phyloP scores from a whole-genome alignment of 225 moss, liverwort and hornwort species.

The Pseudisothecium myosuroides region DNA sequence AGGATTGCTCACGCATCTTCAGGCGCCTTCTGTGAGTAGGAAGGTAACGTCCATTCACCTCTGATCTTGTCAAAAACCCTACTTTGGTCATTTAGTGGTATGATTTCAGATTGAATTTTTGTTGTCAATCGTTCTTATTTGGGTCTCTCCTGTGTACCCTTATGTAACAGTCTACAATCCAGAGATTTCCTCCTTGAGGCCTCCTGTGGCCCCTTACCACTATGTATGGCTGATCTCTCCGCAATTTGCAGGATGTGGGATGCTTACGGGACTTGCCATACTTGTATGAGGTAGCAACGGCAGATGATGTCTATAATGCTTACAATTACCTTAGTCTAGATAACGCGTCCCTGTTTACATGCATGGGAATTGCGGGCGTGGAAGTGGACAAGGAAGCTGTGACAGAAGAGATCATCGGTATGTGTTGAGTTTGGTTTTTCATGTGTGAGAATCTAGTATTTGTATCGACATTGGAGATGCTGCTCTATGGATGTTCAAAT shows the following conservation, averaged over 20 bases:
- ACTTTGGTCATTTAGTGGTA: neutral
- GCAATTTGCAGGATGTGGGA: conserved; percentile 66
- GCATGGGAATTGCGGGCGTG: conserved; percentile 84
- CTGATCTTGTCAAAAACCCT: neutral
- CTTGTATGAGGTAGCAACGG: conserved; percentile 83
- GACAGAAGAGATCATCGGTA: conserved; percentile 53
- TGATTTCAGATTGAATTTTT: neutral
- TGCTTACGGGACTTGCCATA: conserved; percentile 91
- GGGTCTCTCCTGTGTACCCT: neutral
- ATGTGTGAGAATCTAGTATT: neutral
- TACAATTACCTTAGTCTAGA: conserved; percentile 91
- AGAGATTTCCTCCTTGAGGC: neutral
- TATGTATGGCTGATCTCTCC: neutral
- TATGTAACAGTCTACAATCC: neutral
- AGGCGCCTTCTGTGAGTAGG: conserved; percentile 79
- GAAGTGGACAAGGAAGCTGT: conserved; percentile 65
- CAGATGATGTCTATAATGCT: conserved; percentile 96
- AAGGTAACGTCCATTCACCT: conserved; percentile 40
- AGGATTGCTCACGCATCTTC: conserved; percentile 94
- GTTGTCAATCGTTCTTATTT: neutral
- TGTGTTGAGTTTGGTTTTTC: neutral
- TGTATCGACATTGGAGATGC: neutral
- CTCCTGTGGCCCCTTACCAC: neutral
- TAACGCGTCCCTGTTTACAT: conserved; percentile 79
- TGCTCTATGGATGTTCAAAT: neutral